These are phyloP conservation scores for Diaporthe ilicicola DNA, from an alignment of 2,329 filamentous ascomycete species.

Conservation along the genomic window DNA sequence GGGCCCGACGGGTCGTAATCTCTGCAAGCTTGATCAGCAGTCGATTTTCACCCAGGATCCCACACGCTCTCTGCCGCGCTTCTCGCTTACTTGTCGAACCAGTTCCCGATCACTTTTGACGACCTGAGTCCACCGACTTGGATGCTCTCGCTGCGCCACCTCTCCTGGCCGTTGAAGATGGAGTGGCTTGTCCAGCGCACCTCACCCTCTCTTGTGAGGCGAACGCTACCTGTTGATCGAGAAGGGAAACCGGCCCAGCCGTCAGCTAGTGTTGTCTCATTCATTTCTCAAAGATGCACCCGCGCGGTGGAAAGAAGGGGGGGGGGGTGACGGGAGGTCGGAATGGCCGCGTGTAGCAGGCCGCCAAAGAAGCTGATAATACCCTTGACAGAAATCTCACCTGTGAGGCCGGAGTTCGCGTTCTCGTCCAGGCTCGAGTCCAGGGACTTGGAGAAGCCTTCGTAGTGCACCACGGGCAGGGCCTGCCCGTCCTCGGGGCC, in stretches of 20 bases:
- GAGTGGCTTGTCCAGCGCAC: conserved; percentile 78
- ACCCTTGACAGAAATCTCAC: conserved; percentile 48
- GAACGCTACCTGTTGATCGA: conserved; percentile 61
- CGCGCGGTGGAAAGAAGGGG: not conserved
- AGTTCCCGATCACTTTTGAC: conserved; percentile 74
- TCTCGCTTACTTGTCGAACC: conserved; percentile 73
- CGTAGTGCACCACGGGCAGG: conserved; percentile 74
- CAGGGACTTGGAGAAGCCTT: conserved; percentile 67
- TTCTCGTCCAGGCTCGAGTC: conserved; percentile 74
- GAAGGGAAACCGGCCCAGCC: not conserved
- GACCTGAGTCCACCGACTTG: conserved; percentile 75
- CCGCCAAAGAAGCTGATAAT: not conserved
- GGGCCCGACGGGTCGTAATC: conserved; percentile 75
- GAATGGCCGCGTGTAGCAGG: not conserved
- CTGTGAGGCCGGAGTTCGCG: conserved; percentile 71
- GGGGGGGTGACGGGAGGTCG: too few relatives aligned
- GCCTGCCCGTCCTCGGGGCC: conserved; percentile 64
- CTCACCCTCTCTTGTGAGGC: conserved; percentile 74
- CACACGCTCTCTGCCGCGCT: not conserved
- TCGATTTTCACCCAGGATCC: not conserved
- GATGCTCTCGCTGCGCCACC: conserved; percentile 80
- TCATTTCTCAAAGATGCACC: not conserved
- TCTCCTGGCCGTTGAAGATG: conserved; percentile 69
- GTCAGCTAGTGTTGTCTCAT: conserved; percentile 23
- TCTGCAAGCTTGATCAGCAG: conserved; percentile 44